Evolutionary conservation across 345 rosid species (phyloP), one percentile per base, ranked within the genome.

Genomic region (Tarenaya hassleriana): DNA sequence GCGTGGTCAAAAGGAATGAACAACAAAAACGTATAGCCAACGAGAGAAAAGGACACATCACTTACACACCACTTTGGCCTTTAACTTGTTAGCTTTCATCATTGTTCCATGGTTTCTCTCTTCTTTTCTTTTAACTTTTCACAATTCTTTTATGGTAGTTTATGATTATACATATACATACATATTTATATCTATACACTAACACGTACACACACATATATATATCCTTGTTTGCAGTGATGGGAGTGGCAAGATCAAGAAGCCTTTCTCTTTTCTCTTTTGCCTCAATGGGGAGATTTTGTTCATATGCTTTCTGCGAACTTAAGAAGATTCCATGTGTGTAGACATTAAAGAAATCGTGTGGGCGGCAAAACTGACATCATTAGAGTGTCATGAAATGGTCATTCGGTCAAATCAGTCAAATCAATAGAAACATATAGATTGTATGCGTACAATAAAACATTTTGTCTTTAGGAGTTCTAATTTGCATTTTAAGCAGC

Each of bases 271-370:
- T 13, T 46, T 59, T 58, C 58, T 55, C 67, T 69, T 73, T 58
- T 75, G 70, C 60, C 56, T 65, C 39, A 33, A 63, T 42, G 62
- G 19, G 43, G 17, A 47, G 15, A 50, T 34, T 57, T 60, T 38
- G 16, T 32, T 31, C 42, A 41, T 50, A 18, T 50, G 17, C 43
- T 50, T 59, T 49, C 49, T 49, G 55, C 56, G 62, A 67, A 65
- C 41, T 69, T 62, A 64, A 53, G 71, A 81, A 69, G 71, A 75
- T 77, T 75, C 76, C 67, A 63, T 60, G 58, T 49, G 50, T 65
- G 59, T 52, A 61, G 39, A 52, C 47, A 31, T 65, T 52, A 24
- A 24, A 24, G 29, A 24, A 24, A 2, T 24, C 29, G 5, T 24
- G 5, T 24, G 2, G 29, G 3, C 5, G 5, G 5, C 55, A 35